phyloP scores from a whole-genome alignment of 2,329 filamentous ascomycete species.

The Lomentospora prolificans region DNA sequence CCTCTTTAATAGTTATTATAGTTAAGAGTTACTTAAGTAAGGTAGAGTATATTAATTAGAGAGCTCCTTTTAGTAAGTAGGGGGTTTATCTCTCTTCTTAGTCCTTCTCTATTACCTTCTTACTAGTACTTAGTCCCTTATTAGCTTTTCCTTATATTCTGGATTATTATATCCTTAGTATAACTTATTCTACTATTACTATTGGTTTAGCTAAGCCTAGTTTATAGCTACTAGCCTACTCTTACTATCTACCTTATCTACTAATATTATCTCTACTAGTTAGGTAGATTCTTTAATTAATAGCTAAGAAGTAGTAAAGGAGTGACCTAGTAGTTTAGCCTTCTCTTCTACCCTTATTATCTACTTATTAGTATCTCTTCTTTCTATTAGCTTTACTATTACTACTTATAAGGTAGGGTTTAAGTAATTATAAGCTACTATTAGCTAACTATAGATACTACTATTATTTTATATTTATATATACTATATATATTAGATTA shows the following conservation, averaged over 20 bases:
- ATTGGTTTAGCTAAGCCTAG: neutral
- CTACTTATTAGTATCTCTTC: neutral
- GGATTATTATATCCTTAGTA: neutral
- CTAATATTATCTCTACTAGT: neutral
- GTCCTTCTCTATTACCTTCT: neutral
- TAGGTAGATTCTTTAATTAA: neutral
- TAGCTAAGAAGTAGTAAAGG: too few relatives aligned
- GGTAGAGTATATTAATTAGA: neutral
- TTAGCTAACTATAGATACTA: conserved; percentile 1
- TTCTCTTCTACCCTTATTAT: neutral
- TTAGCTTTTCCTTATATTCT: too few relatives aligned
- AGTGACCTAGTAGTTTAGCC: neutral
- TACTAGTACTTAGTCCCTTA: neutral
- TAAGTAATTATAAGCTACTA: neutral
- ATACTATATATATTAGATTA: neutral
- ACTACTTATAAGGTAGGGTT: neutral
- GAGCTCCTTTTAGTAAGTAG: neutral
- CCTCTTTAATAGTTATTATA: neutral
- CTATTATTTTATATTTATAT: conserved; percentile 3
- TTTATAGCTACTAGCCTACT: neutral
- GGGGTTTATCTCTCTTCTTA: neutral
- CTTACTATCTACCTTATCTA: neutral
- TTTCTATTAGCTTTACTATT: neutral
- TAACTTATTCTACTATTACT: neutral
- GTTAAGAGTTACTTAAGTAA: neutral